A percentile compares a stretch with the other conserved stretches of the same genome.
Evolutionary conservation across 176 grass and related monocot species (phyloP).

Genomic region (Ampelocalamus luodianensis): DNA sequence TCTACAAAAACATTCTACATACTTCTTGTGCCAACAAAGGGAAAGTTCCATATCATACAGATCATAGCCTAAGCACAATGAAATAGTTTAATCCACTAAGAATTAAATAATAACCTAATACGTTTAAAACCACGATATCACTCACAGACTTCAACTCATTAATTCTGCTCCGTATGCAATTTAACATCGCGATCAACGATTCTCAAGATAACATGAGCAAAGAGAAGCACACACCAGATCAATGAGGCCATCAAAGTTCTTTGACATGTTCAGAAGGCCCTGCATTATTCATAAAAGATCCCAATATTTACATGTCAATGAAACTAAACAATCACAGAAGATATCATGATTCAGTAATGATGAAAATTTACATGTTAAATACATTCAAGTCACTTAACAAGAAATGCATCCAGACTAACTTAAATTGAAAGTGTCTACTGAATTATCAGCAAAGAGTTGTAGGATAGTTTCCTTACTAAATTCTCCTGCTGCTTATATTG

Average conservation of each 20-base stretch:
- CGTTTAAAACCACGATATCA: neutral
- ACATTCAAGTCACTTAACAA: neutral
- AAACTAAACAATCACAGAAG: constrained; percentile 3
- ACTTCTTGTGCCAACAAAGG: neutral
- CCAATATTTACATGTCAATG: constrained; percentile 13
- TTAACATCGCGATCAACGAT: neutral
- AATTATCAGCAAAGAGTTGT: neutral
- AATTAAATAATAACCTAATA: neutral
- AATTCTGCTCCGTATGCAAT: neutral
- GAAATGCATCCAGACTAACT: neutral
- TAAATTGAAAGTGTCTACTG: neutral
- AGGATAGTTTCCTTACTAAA: neutral
- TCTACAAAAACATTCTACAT: neutral
- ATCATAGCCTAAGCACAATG: neutral
- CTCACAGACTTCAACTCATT: neutral
- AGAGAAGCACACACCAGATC: constrained; percentile 54
- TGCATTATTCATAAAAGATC: constrained; percentile 44
- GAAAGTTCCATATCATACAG: neutral
- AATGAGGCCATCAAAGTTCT: constrained; percentile 58
- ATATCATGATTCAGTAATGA: neutral
- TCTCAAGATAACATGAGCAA: constrained; percentile 28
- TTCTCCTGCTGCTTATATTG: constrained; percentile 2
- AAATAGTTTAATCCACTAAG: neutral
- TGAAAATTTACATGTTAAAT: neutral
- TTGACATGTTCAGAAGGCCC: constrained; percentile 64